phyloP scores from a whole-genome alignment of 2,329 filamentous ascomycete species.

The Pseudogymnoascus sp. region DNA sequence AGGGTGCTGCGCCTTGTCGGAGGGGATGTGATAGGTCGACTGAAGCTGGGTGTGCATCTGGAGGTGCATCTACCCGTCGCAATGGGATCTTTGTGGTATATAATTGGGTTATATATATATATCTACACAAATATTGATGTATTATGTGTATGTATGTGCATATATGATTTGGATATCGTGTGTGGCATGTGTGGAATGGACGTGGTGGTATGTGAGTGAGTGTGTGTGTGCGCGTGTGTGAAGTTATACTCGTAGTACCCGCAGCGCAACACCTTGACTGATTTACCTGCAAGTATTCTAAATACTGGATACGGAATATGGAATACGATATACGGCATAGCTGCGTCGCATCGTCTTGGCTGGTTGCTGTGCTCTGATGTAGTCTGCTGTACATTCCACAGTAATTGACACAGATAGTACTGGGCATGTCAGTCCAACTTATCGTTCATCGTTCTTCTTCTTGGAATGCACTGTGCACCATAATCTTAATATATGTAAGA shows the following conservation, averaged over 20 bases:
- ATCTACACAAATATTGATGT: not conserved
- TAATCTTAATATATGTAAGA: not conserved
- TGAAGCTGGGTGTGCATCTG: not conserved
- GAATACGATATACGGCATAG: not conserved
- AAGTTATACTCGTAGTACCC: not conserved
- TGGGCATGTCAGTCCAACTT: no score
- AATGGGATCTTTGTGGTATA: not conserved
- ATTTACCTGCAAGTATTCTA: not conserved
- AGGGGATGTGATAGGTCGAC: not conserved
- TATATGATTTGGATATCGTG: not conserved
- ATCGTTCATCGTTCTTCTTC: no score
- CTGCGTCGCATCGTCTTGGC: not conserved
- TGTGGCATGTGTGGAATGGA: not conserved
- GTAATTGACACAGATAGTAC: no score
- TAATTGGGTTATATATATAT: not conserved
- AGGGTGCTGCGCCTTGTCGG: not conserved
- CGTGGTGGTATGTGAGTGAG: not conserved
- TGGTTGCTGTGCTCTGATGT: not conserved
- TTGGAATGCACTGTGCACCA: not conserved
- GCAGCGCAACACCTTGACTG: not conserved
- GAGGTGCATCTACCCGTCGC: not conserved
- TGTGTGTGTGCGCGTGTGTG: not conserved
- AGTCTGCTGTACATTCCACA: not conserved
- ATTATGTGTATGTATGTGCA: not conserved
- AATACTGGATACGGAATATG: not conserved